phyloP scores from a whole-genome alignment of 2,329 filamentous ascomycete species.

The Apiospora rasikravindrae region DNA sequence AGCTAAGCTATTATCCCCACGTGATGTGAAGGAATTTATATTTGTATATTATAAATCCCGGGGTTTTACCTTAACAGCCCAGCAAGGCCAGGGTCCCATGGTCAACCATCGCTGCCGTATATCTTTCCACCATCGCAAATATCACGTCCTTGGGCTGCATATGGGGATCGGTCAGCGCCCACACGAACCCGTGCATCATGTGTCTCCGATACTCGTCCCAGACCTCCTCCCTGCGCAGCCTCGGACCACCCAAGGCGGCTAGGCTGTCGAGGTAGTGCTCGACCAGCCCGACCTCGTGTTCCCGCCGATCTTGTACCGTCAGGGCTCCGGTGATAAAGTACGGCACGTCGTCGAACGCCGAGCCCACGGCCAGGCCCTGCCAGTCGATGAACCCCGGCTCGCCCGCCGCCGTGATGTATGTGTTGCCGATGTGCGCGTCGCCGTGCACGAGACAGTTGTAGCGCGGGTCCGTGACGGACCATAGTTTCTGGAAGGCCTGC shows the following conservation, averaged over 20 bases:
- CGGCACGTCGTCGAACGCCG: slow-evolving; percentile 39
- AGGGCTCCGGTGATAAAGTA: slow-evolving; percentile 38
- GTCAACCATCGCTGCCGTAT: slow-evolving; percentile 36
- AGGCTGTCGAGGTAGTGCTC: slow-evolving; percentile 36
- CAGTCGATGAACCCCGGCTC: slow-evolving; percentile 39
- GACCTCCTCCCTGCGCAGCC: slow-evolving; percentile 31
- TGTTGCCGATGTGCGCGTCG: slow-evolving; percentile 38
- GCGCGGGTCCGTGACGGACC: slow-evolving; percentile 30
- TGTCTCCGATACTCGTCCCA: slow-evolving; percentile 38
- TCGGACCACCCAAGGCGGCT: slow-evolving; percentile 27
- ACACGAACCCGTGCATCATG: slow-evolving; percentile 35
- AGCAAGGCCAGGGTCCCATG: slow-evolving; percentile 36
- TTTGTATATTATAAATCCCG: too few relatives aligned
- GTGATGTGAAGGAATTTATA: too few relatives aligned
- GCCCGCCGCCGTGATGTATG: slow-evolving; percentile 30
- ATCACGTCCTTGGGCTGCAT: slow-evolving; percentile 38
- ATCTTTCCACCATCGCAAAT: slow-evolving; percentile 34
- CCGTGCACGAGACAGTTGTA: slow-evolving; percentile 38
- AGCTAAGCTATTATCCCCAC: too few relatives aligned
- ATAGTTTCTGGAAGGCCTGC: slow-evolving; percentile 31
- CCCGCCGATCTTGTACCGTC: slow-evolving; percentile 36
- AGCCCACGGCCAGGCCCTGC: slow-evolving; percentile 37
- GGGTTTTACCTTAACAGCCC: too few relatives aligned
- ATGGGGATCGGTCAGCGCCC: slow-evolving; percentile 34
- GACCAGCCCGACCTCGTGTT: slow-evolving; percentile 36